Evolutionary conservation across 163 green algal species (phyloP), one percentile per base, ranked within the genome.

Genomic region (Chlamydomonas reinhardtii): DNA sequence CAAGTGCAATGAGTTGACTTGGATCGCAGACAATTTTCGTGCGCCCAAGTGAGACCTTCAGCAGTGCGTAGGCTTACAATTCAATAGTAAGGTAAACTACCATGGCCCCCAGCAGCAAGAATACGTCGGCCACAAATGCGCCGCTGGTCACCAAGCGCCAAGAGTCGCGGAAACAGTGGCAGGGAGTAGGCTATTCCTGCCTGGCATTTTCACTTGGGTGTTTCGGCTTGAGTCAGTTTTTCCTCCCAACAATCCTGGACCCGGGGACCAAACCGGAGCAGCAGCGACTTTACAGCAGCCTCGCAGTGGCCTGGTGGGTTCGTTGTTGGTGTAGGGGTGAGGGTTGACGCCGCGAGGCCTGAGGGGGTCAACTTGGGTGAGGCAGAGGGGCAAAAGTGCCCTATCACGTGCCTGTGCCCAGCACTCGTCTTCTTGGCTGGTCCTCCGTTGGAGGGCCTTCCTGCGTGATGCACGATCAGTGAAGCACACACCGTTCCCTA

Each of bases 301-400:
- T 83, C 11, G 76, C 76, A 1, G 62, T 83, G 0, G 74, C 74
- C 27, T 83, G 76, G 76, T 83, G 24, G 35, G 75, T n/a, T 19
- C 64, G 64, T 2, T 20, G 27, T 2, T 15, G 5, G 17, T 32
- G 24, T 14, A 32, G 2, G 11, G 24, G 24, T 31, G 62, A 17
- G 17, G 27, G 24, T 2, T 22, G 11, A 31, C 19, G 17, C 17
- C 25, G 2, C 11, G 3, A 17, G 6, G 25, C 62, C 14, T 14
- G 62, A 17, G 24, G 24, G 14, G 17, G 62, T 17, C 17, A 17
- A 2, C 24, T 32, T 32, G 24, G 27, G 24, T 32, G 62, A 2
- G 11, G n/a, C n/a, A n/a, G n/a, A n/a, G n/a, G n/a, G n/a, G n/a
- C n/a, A 24, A 14, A 24, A 24, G 11, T 34, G 17, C 56, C 56